These are phyloP conservation scores for Diaporthe batatas DNA, from an alignment of 2,329 filamentous ascomycete genomes.

Conservation along the genomic window DNA sequence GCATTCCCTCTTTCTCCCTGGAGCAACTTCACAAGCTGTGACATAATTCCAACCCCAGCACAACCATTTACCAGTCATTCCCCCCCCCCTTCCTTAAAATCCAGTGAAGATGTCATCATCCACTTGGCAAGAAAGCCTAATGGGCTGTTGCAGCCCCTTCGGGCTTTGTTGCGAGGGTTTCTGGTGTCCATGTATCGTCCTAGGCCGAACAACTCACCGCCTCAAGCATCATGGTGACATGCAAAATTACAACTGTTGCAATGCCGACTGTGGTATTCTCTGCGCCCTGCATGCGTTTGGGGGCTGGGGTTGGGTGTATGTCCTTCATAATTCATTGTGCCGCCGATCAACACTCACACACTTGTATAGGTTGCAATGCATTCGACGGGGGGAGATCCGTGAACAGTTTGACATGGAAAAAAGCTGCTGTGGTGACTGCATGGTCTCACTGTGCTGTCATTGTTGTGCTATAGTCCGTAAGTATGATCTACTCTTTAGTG, in stretches of 20 bases:
- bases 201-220: slow-evolving; percentile 36
- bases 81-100: no score
- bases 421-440: slow-evolving; percentile 29
- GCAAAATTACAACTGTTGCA: slow-evolving; percentile 35
- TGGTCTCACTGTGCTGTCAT: slow-evolving; percentile 38
- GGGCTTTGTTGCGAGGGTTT: slow-evolving; percentile 34
- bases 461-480: slow-evolving; percentile 33
- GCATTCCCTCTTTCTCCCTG: no score
- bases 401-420: slow-evolving; percentile 30
- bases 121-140: not conserved
- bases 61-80: not conserved
- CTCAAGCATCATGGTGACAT: slow-evolving; percentile 31
- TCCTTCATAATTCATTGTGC: not conserved
- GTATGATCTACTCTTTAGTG: no score
- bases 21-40: no score
- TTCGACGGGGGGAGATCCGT: slow-evolving; percentile 35
- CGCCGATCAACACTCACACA: slow-evolving; percentile 8
- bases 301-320: slow-evolving; percentile 37
- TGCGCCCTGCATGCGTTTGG: slow-evolving; percentile 32
- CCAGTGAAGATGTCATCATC: not conserved
- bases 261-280: slow-evolving; percentile 35
- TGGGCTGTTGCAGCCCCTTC: slow-evolving; percentile 26
- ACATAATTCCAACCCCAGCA: no score
- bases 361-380: slow-evolving; percentile 19
- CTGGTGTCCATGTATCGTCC: slow-evolving; percentile 37